Conservation (phyloP, 805 yeast genomes). For the Wickerhamiella galacta region DNA sequence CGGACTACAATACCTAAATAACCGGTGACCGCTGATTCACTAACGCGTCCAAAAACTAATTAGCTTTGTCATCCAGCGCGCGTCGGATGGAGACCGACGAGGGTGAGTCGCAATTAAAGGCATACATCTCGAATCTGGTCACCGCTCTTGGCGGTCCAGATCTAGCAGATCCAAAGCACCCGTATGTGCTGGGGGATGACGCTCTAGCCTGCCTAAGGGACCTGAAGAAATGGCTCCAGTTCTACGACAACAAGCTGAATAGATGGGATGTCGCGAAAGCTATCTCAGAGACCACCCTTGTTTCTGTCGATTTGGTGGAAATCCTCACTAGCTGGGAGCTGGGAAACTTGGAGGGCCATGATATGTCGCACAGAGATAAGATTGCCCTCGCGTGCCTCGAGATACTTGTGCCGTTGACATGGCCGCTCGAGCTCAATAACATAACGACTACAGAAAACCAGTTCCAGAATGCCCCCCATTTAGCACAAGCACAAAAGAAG, state of each 20-base stretch:
- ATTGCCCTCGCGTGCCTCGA: conserved; percentile 62
- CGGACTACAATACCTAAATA: too few species aligned
- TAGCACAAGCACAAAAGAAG: conserved; percentile 46
- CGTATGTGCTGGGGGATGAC: conserved; percentile 74
- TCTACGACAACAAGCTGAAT: conserved; percentile 58
- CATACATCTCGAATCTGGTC: conserved; percentile 65
- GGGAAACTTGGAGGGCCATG: conserved; percentile 8
- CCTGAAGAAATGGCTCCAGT: conserved; percentile 69
- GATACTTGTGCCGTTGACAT: conserved; percentile 63
- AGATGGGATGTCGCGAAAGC: conserved; percentile 76
- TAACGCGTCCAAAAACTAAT: too few species aligned
- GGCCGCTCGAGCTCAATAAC: conserved; percentile 58
- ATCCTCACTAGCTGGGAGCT: conserved; percentile 62
- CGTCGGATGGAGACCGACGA: too few species aligned
- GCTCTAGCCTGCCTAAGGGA: conserved; percentile 76
- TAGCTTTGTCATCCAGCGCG: too few species aligned
- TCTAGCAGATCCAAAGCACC: conserved; percentile 32
- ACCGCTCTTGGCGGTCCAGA: conserved; percentile 89
- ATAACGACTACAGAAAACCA: conserved; percentile 40
- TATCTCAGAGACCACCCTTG: conserved; percentile 62
- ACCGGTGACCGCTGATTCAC: too few species aligned
- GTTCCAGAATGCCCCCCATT: conserved; percentile 36
- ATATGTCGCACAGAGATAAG: conserved; percentile 30
- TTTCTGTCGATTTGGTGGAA: conserved; percentile 53
- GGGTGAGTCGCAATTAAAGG: conserved; percentile 25